Evolutionary conservation across 352 stramenopile species (phyloP).

Genomic region (Chrysophaeum taylorii): DNA sequence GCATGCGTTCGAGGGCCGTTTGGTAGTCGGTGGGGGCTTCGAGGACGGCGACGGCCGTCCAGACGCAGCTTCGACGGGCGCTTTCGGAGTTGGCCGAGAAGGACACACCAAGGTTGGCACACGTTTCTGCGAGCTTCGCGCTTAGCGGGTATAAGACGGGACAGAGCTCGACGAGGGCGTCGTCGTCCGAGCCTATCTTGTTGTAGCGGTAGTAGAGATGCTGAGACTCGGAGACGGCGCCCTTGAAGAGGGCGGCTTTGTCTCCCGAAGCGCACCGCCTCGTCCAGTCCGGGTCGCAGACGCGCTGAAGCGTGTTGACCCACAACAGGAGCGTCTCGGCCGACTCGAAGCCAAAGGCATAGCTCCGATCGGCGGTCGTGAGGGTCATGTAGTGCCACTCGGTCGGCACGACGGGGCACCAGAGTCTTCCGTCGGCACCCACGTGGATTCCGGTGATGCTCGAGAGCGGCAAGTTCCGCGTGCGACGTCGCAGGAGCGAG

Average conservation of each 20-base stretch:
- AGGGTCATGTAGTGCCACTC: slow-evolving; percentile 15
- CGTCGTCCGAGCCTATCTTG: too few relatives aligned
- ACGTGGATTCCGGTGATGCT: slow-evolving; percentile 1
- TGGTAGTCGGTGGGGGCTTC: background rate
- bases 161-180: slow-evolving; percentile 1
- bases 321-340: background rate
- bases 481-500: background rate
- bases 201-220: background rate
- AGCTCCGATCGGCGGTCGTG: slow-evolving; percentile 5
- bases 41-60: slow-evolving; percentile 13
- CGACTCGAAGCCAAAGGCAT: slow-evolving; percentile 8
- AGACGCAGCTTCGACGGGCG: background rate
- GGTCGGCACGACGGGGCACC: slow-evolving; percentile 9
- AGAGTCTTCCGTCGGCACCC: slow-evolving; percentile 3
- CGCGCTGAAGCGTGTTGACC: slow-evolving; percentile 14
- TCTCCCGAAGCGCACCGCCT: slow-evolving; percentile 1
- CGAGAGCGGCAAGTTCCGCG: background rate
- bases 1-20: background rate
- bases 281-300: background rate
- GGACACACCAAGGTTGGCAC: background rate
- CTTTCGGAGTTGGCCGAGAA: background rate
- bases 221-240: slow-evolving; percentile 9
- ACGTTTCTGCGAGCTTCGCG: background rate
- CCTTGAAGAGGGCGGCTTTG: background rate
- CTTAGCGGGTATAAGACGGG: background rate